Conservation (phyloP, 257 asterid genomes). For the Galeopsis tetrahit region DNA sequence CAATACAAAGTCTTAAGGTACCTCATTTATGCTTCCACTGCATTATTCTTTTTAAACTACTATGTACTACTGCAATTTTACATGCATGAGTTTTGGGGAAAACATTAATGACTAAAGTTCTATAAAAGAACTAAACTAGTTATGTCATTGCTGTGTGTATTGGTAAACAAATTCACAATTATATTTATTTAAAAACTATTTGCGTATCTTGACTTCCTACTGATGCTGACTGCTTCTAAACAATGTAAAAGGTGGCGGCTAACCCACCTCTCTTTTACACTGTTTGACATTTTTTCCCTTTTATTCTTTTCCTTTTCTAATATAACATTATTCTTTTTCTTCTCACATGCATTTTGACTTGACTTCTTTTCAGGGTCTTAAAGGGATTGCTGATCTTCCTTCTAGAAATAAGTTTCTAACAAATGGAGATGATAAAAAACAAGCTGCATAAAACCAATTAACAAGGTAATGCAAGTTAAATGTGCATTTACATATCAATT, state of each 20-base stretch:
- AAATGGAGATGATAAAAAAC: conserved; percentile 45
- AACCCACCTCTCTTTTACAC: no score
- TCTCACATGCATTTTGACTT: not conserved
- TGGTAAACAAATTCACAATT: not conserved
- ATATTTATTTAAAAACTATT: not conserved
- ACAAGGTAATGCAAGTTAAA: conserved; percentile 41
- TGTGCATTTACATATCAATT: not conserved
- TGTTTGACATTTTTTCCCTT: no score
- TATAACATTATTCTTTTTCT: not conserved
- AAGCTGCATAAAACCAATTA: conserved; percentile 38
- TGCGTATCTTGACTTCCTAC: not conserved
- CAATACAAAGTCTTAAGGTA: conserved; percentile 56
- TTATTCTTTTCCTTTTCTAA: not conserved
- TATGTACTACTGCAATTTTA: not conserved
- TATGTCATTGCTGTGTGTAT: not conserved
- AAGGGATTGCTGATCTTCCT: conserved; percentile 55
- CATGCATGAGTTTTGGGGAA: not conserved
- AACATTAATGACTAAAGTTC: not conserved
- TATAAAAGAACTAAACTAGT: not conserved
- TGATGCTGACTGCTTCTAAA: not conserved
- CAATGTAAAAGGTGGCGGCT: not conserved
- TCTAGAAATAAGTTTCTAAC: conserved; percentile 42
- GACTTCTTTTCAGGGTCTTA: conserved; percentile 61
- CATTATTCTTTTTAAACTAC: no score
- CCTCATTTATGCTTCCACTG: conserved; percentile 12